Conservation (phyloP, 805 yeast genomes). For the Saturnispora diversa region DNA sequence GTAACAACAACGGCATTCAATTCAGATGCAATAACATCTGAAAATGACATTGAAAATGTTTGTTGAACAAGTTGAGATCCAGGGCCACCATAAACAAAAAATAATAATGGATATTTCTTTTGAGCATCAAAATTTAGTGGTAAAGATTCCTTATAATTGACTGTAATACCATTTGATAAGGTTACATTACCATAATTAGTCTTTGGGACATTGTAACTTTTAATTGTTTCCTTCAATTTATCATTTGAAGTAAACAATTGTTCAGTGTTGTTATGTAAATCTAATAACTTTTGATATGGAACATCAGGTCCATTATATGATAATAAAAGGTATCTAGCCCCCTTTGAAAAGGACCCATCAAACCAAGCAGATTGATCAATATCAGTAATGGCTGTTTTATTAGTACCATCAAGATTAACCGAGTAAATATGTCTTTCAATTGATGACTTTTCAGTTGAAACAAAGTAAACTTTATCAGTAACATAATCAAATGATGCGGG, state of each 20-base stretch:
- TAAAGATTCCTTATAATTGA: conserved; percentile 63
- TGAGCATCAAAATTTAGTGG: conserved; percentile 61
- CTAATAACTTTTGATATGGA: conserved; percentile 70
- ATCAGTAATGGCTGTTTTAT: conserved; percentile 40
- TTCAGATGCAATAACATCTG: conserved; percentile 69
- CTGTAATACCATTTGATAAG: conserved; percentile 31
- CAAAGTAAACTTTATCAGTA: conserved; percentile 49
- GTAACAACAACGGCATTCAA: conserved; percentile 82
- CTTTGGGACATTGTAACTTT: conserved; percentile 49
- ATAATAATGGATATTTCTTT: conserved; percentile 73
- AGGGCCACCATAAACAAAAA: conserved; percentile 93
- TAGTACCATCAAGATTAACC: conserved; percentile 46
- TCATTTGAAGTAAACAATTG: conserved; percentile 43
- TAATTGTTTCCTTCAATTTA: conserved; percentile 32
- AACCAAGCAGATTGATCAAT: conserved; percentile 55
- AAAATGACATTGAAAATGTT: conserved; percentile 52
- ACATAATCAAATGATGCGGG: conserved; percentile 53
- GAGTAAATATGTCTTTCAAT: conserved; percentile 79
- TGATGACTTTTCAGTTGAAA: conserved; percentile 70
- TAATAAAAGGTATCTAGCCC: conserved; percentile 62
- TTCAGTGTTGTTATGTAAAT: conserved; percentile 35
- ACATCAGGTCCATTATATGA: conserved; percentile 71
- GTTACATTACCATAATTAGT: conserved; percentile 44
- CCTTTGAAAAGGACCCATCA: conserved; percentile 68
- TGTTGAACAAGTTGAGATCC: conserved; percentile 78